phyloP scores from a whole-genome alignment of 2,329 filamentous ascomycete species.

The Apiospora pterosperma region DNA sequence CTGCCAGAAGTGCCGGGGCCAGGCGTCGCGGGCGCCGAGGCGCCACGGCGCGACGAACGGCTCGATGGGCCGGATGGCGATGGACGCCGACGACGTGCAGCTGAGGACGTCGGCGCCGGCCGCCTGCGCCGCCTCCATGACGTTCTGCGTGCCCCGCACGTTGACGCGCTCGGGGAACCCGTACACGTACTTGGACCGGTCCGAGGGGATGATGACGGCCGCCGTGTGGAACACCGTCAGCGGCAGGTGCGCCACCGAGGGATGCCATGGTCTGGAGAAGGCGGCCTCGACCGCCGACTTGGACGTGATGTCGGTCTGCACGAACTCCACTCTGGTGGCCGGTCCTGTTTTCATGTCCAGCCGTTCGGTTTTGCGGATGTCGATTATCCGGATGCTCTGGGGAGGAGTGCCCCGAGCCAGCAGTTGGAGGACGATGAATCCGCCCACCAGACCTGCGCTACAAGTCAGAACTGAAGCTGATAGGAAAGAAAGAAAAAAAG shows the following conservation, averaged over 20 bases:
- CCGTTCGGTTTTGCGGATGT: slow-evolving; percentile 42
- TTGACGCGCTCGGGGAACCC: slow-evolving; percentile 45
- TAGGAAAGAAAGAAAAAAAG: too few species aligned
- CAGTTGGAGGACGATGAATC: slow-evolving; percentile 51
- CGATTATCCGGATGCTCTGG: slow-evolving; percentile 49
- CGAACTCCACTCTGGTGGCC: slow-evolving; percentile 36
- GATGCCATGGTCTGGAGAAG: slow-evolving; percentile 45
- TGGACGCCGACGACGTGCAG: slow-evolving; percentile 49
- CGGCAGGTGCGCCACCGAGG: slow-evolving; percentile 36
- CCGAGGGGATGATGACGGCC: slow-evolving; percentile 48
- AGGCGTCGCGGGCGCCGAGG: slow-evolving; percentile 30
- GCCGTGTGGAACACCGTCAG: slow-evolving; percentile 57
- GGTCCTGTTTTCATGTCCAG: slow-evolving; percentile 35
- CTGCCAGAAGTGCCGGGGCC: slow-evolving; percentile 40
- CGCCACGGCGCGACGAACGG: slow-evolving; percentile 31
- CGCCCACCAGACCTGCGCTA: slow-evolving; percentile 47
- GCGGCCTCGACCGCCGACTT: slow-evolving; percentile 37
- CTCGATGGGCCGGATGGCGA: slow-evolving; percentile 36
- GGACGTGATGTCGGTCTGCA: slow-evolving; percentile 48
- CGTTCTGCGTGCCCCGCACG: slow-evolving; percentile 44
- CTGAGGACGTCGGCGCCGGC: slow-evolving; percentile 48
- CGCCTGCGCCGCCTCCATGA: slow-evolving; percentile 42
- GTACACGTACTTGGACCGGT: slow-evolving; percentile 44
- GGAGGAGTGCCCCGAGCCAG: slow-evolving; percentile 49
- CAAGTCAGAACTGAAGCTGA: not conserved